Conservation (phyloP, 129 eudicot species). For the Lonicera japonica region DNA sequence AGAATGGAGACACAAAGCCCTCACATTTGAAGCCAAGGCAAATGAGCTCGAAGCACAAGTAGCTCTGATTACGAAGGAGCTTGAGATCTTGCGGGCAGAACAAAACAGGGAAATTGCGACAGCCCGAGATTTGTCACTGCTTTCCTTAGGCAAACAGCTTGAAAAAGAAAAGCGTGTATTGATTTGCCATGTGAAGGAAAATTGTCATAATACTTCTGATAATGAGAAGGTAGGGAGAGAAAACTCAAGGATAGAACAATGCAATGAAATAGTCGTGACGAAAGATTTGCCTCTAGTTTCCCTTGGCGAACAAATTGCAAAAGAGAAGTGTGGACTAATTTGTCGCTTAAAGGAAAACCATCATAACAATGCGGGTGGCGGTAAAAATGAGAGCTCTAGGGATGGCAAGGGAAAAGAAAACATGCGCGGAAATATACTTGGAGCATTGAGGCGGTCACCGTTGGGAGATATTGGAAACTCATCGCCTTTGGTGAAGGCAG, state of each 20-base stretch:
- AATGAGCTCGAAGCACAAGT: slow-evolving; percentile 39
- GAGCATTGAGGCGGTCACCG: slow-evolving; percentile 34
- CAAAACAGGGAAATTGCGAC: slow-evolving; percentile 11
- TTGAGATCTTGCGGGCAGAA: slow-evolving; percentile 34
- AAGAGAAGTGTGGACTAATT: slow-evolving; percentile 47
- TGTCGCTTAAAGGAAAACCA: slow-evolving; percentile 42
- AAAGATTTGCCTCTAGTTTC: slow-evolving; percentile 41
- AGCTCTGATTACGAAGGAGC: slow-evolving; percentile 27
- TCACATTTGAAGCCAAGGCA: slow-evolving; percentile 38
- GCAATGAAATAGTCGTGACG: slow-evolving; percentile 1
- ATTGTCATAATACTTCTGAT: slow-evolving; percentile 9
- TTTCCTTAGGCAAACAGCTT: slow-evolving; percentile 41
- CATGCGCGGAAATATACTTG: slow-evolving; percentile 1
- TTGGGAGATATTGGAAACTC: slow-evolving; percentile 55
- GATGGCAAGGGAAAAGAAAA: slow-evolving; percentile 30
- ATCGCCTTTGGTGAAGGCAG: slow-evolving; percentile 28
- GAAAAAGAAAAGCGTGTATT: slow-evolving; percentile 46
- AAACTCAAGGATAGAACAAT: slow-evolving; percentile 7
- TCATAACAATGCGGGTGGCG: background rate
- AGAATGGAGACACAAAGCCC: slow-evolving; percentile 75
- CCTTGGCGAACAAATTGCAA: slow-evolving; percentile 63
- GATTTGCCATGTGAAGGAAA: slow-evolving; percentile 38
- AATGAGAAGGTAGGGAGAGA: slow-evolving; percentile 11
- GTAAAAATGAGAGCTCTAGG: slow-evolving; percentile 10
- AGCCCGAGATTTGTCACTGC: slow-evolving; percentile 18